Percentiles rank a stretch among this genome's conserved stretches.
These are phyloP conservation scores for Dillenia turbinata DNA, from an alignment of 164 flowering plant species.

Conservation along the genomic window DNA sequence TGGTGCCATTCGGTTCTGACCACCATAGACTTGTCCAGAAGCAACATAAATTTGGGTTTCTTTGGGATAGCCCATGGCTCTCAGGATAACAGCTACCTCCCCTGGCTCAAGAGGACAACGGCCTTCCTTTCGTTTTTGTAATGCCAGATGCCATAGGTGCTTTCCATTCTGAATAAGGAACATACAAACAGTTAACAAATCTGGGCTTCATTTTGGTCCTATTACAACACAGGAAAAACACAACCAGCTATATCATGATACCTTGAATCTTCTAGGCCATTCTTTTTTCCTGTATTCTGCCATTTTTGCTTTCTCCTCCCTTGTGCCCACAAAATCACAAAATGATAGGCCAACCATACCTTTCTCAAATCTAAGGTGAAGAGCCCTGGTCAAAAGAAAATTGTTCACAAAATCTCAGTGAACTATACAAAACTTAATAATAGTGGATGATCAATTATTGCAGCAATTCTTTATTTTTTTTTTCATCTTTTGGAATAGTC, in stretches of 20 bases:
- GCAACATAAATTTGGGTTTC: conserved; percentile 99
- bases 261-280: conserved; percentile 99
- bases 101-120: conserved; percentile 98
- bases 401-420: not conserved
- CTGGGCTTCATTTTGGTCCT: not conserved
- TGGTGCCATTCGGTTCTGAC: conserved; percentile 97
- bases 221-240: not conserved
- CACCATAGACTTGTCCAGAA: conserved; percentile 98
- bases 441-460: not conserved
- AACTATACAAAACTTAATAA: not conserved
- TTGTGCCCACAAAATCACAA: conserved; percentile 97
- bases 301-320: conserved; percentile 92
- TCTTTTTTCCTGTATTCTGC: conserved; percentile 90
- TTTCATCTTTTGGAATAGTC: too few species aligned
- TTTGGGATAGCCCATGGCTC: conserved; percentile 98
- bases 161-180: conserved; percentile 82
- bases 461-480: too few species aligned
- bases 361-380: conserved; percentile 98
- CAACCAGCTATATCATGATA: conserved; percentile 14
- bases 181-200: conserved; percentile 4
- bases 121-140: conserved; percentile 98
- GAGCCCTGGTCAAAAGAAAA: conserved; percentile 60
- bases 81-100: conserved; percentile 95
- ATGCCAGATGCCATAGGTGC: conserved; percentile 92
- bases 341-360: conserved; percentile 99